Evolutionary conservation across 768 basidiomycete species (phyloP).

Genomic region (Phlegmacium glaucopus): DNA sequence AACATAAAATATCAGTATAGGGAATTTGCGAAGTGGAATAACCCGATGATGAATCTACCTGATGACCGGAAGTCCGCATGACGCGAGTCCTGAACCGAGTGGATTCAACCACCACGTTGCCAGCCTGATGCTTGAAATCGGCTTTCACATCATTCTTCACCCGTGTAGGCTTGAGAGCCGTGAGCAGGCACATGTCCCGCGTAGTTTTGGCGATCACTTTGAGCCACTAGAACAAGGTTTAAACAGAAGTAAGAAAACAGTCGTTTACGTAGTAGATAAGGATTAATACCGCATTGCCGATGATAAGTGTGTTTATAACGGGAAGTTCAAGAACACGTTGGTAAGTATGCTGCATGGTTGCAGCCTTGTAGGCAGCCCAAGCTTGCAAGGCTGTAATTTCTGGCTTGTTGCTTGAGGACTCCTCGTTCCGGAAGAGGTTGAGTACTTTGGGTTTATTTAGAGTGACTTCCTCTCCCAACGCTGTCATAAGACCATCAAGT

Average conservation of each 20-base stretch:
- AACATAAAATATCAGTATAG: not conserved
- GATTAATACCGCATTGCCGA: constrained; percentile 25
- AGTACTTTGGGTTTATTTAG: constrained; percentile 24
- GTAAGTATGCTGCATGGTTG: constrained; percentile 19
- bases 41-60: not conserved
- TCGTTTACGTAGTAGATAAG: not conserved
- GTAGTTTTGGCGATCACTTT: not conserved
- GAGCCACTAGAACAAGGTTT: not conserved
- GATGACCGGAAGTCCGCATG: not conserved
- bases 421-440: constrained; percentile 27
- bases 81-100: not conserved
- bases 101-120: not conserved
- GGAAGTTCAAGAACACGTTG: constrained; percentile 4
- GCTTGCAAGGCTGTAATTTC: constrained; percentile 35
- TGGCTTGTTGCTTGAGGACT: constrained; percentile 11
- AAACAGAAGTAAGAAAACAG: not conserved
- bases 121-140: not conserved
- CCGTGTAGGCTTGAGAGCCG: not conserved
- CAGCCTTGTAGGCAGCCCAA: constrained; percentile 41
- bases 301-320: constrained; percentile 20
- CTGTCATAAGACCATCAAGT: constrained; percentile 27
- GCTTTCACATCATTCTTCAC: not conserved
- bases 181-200: not conserved
- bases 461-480: constrained; percentile 33
- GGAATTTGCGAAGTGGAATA: not conserved